A percentile compares a stretch with the other conserved stretches of the same genome.
Conservation (phyloP, 1,139 yeast genomes). For the Pichia cactophila region DNA sequence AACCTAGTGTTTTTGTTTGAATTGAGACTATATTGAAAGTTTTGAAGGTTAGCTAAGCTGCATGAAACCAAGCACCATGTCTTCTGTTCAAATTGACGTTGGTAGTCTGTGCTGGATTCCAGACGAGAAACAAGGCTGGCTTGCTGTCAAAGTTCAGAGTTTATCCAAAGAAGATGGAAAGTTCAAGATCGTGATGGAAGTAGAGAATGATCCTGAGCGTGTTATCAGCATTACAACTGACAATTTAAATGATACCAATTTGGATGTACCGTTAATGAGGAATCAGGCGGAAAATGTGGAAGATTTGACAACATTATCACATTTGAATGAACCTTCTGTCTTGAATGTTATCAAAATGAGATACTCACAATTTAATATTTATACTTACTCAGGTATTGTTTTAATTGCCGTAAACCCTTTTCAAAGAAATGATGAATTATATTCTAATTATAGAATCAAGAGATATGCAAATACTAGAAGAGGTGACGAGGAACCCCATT, state of each 20-base stretch:
- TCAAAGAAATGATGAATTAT: constrained; percentile 83
- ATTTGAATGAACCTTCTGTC: constrained; percentile 93
- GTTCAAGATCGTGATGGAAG: constrained; percentile 49
- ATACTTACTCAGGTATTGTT: constrained; percentile 95
- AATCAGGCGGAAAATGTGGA: constrained; percentile 95
- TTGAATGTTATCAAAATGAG: constrained; percentile 88
- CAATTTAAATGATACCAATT: constrained; percentile 37
- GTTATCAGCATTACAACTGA: constrained; percentile 49
- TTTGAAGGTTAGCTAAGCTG: background rate
- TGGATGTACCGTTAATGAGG: constrained; percentile 71
- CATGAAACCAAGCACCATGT: constrained; percentile 3
- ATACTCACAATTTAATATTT: constrained; percentile 81
- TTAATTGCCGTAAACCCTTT: constrained; percentile 95
- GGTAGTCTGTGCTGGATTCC: constrained; percentile 88
- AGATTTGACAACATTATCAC: constrained; percentile 85
- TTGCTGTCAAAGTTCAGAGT: constrained; percentile 72
- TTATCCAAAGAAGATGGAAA: constrained; percentile 45
- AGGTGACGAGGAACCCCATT: constrained; percentile 93
- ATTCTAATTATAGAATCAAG: constrained; percentile 86
- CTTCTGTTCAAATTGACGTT: constrained; percentile 10
- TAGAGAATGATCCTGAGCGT: constrained; percentile 48
- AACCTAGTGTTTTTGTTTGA: background rate
- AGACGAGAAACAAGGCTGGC: constrained; percentile 82
- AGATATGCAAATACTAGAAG: constrained; percentile 89
- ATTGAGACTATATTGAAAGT: too few relatives aligned